These are phyloP conservation scores for Podila verticillata DNA, from an alignment of 192 early-diverging fungal genomes.

Conservation along the genomic window DNA sequence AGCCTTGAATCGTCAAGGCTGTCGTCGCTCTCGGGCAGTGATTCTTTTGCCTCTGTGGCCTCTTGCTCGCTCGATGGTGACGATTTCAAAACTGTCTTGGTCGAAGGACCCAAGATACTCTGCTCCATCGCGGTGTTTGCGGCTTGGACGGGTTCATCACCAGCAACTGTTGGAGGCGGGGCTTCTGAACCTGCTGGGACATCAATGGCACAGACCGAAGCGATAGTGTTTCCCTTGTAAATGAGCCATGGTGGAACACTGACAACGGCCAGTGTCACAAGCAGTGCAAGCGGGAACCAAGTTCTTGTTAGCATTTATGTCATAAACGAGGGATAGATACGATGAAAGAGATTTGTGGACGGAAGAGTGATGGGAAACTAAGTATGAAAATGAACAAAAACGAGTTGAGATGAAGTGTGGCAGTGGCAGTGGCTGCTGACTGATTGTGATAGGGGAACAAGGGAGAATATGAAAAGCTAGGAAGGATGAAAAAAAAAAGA, in stretches of 20 bases:
- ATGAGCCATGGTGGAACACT: constrained; percentile 34
- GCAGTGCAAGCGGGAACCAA: constrained; percentile 2
- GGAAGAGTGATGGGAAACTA: too few relatives aligned
- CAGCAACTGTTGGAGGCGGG: too few relatives aligned
- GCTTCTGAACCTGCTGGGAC: neutral
- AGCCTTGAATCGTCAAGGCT: too few relatives aligned
- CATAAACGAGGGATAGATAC: too few relatives aligned
- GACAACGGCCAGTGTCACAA: constrained; percentile 4
- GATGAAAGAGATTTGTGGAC: too few relatives aligned
- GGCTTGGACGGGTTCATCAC: neutral
- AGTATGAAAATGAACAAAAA: too few relatives aligned
- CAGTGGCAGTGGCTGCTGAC: neutral
- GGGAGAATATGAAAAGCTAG: neutral
- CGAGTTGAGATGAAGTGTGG: neutral
- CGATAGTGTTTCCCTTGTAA: constrained; percentile 35
- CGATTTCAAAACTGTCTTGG: too few relatives aligned
- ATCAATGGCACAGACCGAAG: constrained; percentile 27
- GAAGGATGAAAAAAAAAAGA: neutral
- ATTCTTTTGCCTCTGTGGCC: too few relatives aligned
- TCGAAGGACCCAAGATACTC: too few relatives aligned
- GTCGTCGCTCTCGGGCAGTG: too few relatives aligned
- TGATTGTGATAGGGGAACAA: too few relatives aligned
- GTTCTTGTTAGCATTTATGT: constrained; percentile 6
- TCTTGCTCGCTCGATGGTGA: too few relatives aligned
- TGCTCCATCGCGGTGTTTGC: neutral